Base-by-base conservation (phyloP, 345 rosid species). In the Pseudoturritis turrita region DNA sequence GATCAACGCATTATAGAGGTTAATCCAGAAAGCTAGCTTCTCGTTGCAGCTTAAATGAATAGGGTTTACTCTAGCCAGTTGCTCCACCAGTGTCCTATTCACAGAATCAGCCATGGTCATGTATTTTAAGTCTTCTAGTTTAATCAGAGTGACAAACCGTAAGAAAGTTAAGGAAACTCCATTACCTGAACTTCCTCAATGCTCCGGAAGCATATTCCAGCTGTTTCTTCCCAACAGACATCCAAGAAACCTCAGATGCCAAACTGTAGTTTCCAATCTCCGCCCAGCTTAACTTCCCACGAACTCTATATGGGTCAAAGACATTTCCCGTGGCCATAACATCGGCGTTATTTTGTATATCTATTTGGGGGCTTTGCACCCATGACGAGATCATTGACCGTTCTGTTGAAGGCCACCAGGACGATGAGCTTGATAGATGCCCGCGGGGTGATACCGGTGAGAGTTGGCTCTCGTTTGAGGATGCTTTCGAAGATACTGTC, bases 1-100 rank as follows among this genome's bases (percentile, higher is more conserved):
- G 73, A 94, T 89, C 83, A 91, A 81, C 14, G 97, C 98, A 67
- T 94, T 91, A 53, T 91, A 94, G 62, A 94, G 82, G 77, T 94
- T 94, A 81, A 91, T 89, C 97, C 98, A 94, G 68, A 94, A 94
- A 70, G 98, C 96, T 47, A 94, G 89, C 82, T 88, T 94, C 89
- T 91, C 95, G 41, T 77, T 75, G 84, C 86, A 68, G 80, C 79
- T 84, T 70, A 94, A 45, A 85, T 77, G 88, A 75, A 87, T 77
- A 14, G 97, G 97, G 76, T 89, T 87, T 69, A 91, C 97, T 81
- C 82, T 83, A 18, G 92, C 97, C 58, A 91, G 77, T 76, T 87
- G 91, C 82, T 91, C 95, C 68, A 94, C 98, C 47, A 94, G 87
- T 62, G 79, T 82, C 81, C 98, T 94, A 83, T 72, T 69, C 54